phyloP scores from a whole-genome alignment of 768 basidiomycete species.

The Trametes meyenii region DNA sequence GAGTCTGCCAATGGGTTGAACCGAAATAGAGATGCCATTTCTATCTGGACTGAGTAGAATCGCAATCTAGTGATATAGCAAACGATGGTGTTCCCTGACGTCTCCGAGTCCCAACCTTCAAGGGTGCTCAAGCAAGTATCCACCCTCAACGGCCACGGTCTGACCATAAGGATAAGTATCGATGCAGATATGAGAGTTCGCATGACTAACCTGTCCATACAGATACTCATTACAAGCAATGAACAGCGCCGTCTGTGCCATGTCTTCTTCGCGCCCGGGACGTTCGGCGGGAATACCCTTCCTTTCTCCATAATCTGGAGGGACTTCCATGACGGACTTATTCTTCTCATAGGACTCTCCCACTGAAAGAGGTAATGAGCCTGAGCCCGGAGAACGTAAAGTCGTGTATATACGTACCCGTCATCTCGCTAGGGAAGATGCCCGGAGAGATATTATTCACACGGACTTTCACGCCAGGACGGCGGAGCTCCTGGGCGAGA shows the following conservation, averaged over 20 bases:
- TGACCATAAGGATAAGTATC: not conserved
- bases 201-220: conserved; percentile 38
- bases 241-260: conserved; percentile 38
- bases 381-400: not conserved
- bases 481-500: conserved; percentile 40
- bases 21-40: no score
- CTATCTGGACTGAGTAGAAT: no score
- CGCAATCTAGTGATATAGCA: not conserved
- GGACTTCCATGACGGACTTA: conserved; percentile 36
- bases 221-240: conserved; percentile 38
- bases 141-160: conserved; percentile 32
- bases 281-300: conserved; percentile 40
- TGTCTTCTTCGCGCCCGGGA: conserved; percentile 39
- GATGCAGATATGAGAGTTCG: not conserved
- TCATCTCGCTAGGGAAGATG: conserved; percentile 43
- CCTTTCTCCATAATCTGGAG: conserved; percentile 35
- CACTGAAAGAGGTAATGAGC: conserved; percentile 9
- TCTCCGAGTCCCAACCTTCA: not conserved
- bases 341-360: conserved; percentile 36
- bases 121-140: conserved; percentile 23
- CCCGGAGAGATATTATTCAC: conserved; percentile 42
- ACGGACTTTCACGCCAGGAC: conserved; percentile 35
- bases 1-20: no score
- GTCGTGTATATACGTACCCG: conserved; percentile 22
- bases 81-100: not conserved